Percentiles rank a stretch among this genome's conserved stretches.
Conservation (phyloP, 352 stramenopile genomes). For the Pythium folliculosum region DNA sequence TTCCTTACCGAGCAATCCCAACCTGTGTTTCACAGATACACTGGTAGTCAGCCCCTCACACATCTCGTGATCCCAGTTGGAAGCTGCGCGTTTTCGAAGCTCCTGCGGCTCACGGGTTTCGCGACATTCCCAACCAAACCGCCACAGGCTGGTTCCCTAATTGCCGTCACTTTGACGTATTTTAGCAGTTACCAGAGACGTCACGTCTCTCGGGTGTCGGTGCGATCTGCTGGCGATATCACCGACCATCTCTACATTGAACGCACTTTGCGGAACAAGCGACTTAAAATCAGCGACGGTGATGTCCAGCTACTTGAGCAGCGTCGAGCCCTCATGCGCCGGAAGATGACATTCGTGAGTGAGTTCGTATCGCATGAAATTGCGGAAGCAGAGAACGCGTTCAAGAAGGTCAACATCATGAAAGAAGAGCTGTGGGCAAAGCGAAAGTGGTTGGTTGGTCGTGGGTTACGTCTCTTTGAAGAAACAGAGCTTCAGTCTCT, state of each 20-base stretch:
- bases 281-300: constrained; percentile 16
- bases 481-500: constrained; percentile 32
- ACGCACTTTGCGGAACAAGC: constrained; percentile 25
- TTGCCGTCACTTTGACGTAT: constrained; percentile 27
- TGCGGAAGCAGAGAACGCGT: constrained; percentile 36
- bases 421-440: constrained; percentile 45
- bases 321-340: constrained; percentile 33
- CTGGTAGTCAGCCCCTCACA: background rate
- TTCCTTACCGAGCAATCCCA: constrained; percentile 7
- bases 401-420: constrained; percentile 48
- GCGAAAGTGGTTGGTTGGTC: constrained; percentile 38
- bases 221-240: constrained; percentile 28
- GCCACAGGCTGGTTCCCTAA: background rate
- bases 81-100: constrained; percentile 10
- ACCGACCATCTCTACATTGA: constrained; percentile 38
- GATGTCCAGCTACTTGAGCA: constrained; percentile 34
- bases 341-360: constrained; percentile 32
- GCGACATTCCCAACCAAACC: background rate
- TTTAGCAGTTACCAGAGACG: background rate
- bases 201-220: constrained; percentile 12
- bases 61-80: constrained; percentile 11
- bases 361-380: constrained; percentile 29
- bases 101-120: constrained; percentile 4
- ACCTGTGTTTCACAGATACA: constrained; percentile 2
- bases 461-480: constrained; percentile 31